Conservation (phyloP, 148 eudicot species). For the Pouteria glomerata region DNA sequence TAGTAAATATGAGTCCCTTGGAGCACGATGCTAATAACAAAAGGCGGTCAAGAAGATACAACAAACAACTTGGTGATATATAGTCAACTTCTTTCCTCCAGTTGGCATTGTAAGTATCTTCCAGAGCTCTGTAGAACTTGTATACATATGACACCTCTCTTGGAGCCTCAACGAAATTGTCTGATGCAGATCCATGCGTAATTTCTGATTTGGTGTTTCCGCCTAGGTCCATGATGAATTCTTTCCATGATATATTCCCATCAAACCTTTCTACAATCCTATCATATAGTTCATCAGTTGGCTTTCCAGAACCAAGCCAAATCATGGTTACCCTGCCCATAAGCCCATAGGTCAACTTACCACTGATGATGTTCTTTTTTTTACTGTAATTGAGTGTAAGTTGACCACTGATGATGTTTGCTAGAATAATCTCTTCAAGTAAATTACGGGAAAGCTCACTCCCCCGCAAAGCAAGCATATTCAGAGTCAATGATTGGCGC, state of each 20-base stretch:
- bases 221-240: slow-evolving; percentile 24
- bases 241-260: slow-evolving; percentile 19
- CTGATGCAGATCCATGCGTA: background rate
- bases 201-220: slow-evolving; percentile 2
- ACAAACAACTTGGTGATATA: slow-evolving; percentile 42
- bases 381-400: no score
- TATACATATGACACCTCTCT: background rate
- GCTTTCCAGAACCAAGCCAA: slow-evolving; percentile 42
- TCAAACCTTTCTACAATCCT: slow-evolving; percentile 20
- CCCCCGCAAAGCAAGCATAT: slow-evolving; percentile 36
- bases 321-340: slow-evolving; percentile 53
- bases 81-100: slow-evolving; percentile 19
- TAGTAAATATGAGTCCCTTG: slow-evolving; percentile 20
- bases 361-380: slow-evolving; percentile 3
- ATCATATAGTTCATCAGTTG: slow-evolving; percentile 18
- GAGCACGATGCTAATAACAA: slow-evolving; percentile 30
- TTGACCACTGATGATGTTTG: no score
- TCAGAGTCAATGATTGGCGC: slow-evolving; percentile 23
- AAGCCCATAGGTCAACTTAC: slow-evolving; percentile 33
- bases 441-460: slow-evolving; percentile 30
- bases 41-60: slow-evolving; percentile 52
- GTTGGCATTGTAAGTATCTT: slow-evolving; percentile 16
- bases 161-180: background rate
- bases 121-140: slow-evolving; percentile 7
- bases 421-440: slow-evolving; percentile 35